Conservation (phyloP, 768 basidiomycete species). For the Lentinula edodes region DNA sequence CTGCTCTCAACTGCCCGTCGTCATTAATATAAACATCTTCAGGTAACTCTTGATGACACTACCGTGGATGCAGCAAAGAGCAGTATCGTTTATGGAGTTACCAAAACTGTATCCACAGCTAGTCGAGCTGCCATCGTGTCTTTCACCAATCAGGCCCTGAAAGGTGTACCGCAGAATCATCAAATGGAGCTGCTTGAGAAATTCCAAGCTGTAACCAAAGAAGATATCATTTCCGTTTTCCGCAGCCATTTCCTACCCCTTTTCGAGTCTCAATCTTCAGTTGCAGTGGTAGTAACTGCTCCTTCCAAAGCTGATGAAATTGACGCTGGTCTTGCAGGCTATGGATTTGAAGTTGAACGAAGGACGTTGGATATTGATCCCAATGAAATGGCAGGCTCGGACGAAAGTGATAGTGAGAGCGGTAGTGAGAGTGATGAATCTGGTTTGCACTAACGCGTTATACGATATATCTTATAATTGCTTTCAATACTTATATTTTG, state of each 20-base stretch:
- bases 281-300: constrained; percentile 78
- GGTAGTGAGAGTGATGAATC: constrained; percentile 24
- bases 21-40: constrained; percentile 3
- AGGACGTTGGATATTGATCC: constrained; percentile 59
- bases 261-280: constrained; percentile 71
- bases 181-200: constrained; percentile 73
- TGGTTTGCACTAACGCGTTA: constrained; percentile 7
- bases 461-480: not conserved
- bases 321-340: constrained; percentile 48
- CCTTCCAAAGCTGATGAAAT: constrained; percentile 77
- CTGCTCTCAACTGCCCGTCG: not conserved
- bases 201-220: constrained; percentile 74
- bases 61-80: constrained; percentile 89
- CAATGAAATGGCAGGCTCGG: constrained; percentile 39
- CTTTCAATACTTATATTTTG: not conserved
- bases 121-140: constrained; percentile 80
- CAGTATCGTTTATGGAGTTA: constrained; percentile 79
- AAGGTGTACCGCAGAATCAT: constrained; percentile 69
- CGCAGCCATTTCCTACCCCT: constrained; percentile 77
- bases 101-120: constrained; percentile 78
- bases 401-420: constrained; percentile 27
- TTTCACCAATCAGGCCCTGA: constrained; percentile 89
- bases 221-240: constrained; percentile 67
- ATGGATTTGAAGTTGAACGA: constrained; percentile 79
- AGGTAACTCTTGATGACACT: constrained; percentile 80